A percentile compares a stretch with the other conserved stretches of the same genome.
Conservation (phyloP, 352 stramenopile species). For the Hyaloperonospora brassicae region DNA sequence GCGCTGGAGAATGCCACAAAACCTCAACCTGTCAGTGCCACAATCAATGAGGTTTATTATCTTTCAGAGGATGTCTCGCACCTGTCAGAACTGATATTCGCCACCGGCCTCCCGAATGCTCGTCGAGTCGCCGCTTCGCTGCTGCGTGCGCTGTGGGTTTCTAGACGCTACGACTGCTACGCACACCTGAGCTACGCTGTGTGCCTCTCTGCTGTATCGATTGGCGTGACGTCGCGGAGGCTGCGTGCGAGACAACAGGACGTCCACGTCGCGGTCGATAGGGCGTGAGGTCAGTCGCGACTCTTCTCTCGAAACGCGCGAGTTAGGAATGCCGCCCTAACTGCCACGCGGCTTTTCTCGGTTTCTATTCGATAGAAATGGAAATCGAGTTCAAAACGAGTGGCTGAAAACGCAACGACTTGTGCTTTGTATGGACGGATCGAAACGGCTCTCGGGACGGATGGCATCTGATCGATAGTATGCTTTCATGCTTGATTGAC, state of each 20-base stretch:
- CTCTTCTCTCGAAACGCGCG: constrained; percentile 23
- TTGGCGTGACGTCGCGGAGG: constrained; percentile 7
- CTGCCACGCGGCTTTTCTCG: constrained; percentile 25
- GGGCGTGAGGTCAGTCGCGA: constrained; percentile 8
- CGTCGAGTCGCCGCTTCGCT: no score
- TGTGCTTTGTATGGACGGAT: constrained; percentile 19
- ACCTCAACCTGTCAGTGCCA: constrained; percentile 7
- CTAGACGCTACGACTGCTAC: constrained; percentile 5
- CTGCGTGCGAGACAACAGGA: constrained; percentile 6
- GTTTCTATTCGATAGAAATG: constrained; percentile 36
- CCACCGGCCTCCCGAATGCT: constrained; percentile 1
- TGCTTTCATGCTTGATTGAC: background rate
- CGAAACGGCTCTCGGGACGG: constrained; percentile 17
- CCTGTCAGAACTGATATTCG: constrained; percentile 19
- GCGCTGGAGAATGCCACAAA: background rate
- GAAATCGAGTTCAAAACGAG: constrained; percentile 35
- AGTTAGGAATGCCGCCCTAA: constrained; percentile 28
- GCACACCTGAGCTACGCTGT: no score
- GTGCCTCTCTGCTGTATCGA: constrained; percentile 5
- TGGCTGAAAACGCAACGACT: constrained; percentile 20
- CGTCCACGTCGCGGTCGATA: constrained; percentile 15
- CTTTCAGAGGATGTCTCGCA: constrained; percentile 3
- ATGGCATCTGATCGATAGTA: constrained; percentile 5
- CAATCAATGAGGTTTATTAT: background rate
- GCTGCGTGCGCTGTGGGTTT: background rate